Conservation (phyloP, 345 rosid species). For the Psidium friedrichsthalianum region DNA sequence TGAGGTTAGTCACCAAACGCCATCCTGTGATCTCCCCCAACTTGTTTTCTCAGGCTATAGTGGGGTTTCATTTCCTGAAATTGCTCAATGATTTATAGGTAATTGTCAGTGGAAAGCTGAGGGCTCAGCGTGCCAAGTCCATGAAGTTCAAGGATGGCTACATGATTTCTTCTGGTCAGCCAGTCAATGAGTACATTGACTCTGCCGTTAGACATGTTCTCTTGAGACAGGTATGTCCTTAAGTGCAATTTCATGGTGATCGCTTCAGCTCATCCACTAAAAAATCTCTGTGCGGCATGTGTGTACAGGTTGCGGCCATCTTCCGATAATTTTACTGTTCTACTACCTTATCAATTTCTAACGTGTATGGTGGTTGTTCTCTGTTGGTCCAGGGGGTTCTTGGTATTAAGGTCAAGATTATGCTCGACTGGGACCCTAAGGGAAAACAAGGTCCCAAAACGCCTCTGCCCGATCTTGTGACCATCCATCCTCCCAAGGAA, state of each 20-base stretch:
- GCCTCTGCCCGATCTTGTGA: constrained; percentile 76
- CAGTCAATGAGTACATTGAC: constrained; percentile 76
- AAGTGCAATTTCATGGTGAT: not conserved
- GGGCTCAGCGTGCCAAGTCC: constrained; percentile 82
- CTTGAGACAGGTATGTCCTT: constrained; percentile 53
- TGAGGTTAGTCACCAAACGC: constrained; percentile 25
- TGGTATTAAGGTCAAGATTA: constrained; percentile 76
- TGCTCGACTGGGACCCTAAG: constrained; percentile 85
- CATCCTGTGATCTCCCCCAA: not conserved
- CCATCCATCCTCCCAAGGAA: constrained; percentile 69
- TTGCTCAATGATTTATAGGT: constrained; percentile 26
- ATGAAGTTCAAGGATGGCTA: constrained; percentile 95
- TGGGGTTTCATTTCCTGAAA: not conserved
- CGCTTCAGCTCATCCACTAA: not conserved
- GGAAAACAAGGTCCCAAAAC: constrained; percentile 67
- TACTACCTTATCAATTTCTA: not conserved
- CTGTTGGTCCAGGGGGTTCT: constrained; percentile 50
- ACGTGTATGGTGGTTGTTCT: not conserved
- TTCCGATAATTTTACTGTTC: not conserved
- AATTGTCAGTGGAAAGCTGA: constrained; percentile 81
- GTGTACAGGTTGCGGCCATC: not conserved
- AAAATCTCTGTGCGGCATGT: accelerated
- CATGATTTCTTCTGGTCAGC: constrained; percentile 91
- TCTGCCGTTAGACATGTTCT: constrained; percentile 82
- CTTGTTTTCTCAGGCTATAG: not conserved